These are phyloP conservation scores for Talaromyces sp. DNA, from an alignment of 2,329 filamentous ascomycete genomes.

Conservation along the genomic window DNA sequence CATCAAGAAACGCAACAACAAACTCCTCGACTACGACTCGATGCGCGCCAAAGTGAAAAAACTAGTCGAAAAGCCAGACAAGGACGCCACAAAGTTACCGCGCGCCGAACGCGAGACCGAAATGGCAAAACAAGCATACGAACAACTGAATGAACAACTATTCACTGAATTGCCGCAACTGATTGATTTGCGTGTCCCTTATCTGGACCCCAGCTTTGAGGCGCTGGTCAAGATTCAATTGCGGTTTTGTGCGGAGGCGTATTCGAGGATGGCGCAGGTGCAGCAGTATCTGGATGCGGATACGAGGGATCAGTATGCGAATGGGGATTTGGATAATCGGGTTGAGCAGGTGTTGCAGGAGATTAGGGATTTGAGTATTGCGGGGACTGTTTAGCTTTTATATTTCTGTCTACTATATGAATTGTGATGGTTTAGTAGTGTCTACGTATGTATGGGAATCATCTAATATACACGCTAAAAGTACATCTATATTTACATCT, in stretches of 20 bases:
- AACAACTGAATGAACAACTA: conserved; percentile 94
- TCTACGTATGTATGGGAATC: background rate
- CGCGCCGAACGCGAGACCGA: conserved; percentile 95
- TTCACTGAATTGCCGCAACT: conserved; percentile 89
- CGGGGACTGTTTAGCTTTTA: conserved; percentile 55
- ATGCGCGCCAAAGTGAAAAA: conserved; percentile 95
- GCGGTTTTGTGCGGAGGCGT: conserved; percentile 95
- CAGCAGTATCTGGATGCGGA: conserved; percentile 97
- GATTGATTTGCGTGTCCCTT: conserved; percentile 93
- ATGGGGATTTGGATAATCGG: conserved; percentile 81
- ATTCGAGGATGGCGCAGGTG: conserved; percentile 96
- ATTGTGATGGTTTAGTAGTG: background rate
- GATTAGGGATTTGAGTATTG: conserved; percentile 93
- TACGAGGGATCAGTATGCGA: conserved; percentile 91
- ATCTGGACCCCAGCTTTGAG: conserved; percentile 94
- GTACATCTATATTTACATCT: background rate
- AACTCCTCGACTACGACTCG: conserved; percentile 95
- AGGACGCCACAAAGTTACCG: conserved; percentile 93
- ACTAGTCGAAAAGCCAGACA: conserved; percentile 96
- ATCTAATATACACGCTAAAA: conserved; percentile 2
- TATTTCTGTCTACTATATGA: background rate
- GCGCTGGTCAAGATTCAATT: conserved; percentile 98
- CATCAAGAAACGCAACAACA: conserved; percentile 98
- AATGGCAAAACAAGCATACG: conserved; percentile 87
- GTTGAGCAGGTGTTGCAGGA: conserved; percentile 96